Percentiles rank a stretch among this genome's conserved stretches.
These are phyloP conservation scores for Curvularia sp. DNA, from an alignment of 2,329 filamentous ascomycete genomes.

Conservation along the genomic window DNA sequence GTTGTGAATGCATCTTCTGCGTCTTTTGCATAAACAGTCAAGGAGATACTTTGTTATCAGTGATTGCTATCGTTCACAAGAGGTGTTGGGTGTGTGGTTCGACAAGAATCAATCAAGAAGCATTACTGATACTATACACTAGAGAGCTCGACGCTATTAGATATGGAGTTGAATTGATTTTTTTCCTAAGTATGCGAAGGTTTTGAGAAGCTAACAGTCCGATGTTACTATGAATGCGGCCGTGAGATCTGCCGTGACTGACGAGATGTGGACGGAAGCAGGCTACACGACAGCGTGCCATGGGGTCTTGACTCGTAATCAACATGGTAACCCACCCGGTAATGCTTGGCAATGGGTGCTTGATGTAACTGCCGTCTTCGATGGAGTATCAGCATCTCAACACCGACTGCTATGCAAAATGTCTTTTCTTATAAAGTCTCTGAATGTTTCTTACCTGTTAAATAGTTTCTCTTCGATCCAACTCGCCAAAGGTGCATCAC, in stretches of 20 bases:
- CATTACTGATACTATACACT: not conserved
- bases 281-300: not conserved
- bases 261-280: not conserved
- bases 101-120: not conserved
- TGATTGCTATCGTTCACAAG: not conserved
- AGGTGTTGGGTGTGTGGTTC: not conserved
- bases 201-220: not conserved
- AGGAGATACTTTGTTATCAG: not conserved
- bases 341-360: not conserved
- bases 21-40: not conserved
- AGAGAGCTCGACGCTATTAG: not conserved
- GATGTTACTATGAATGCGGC: not conserved
- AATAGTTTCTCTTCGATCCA: not conserved
- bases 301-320: not conserved
- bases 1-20: not conserved
- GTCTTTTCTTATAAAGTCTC: not conserved
- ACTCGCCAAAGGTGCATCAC: not conserved
- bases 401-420: not conserved
- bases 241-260: not conserved
- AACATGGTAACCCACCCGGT: not conserved
- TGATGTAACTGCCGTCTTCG: not conserved
- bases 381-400: not conserved
- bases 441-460: not conserved
- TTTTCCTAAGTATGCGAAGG: not conserved
- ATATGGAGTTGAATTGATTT: not conserved